Conservation (phyloP, 1,284 basidiomycete genomes). For the Trametes versicolor region DNA sequence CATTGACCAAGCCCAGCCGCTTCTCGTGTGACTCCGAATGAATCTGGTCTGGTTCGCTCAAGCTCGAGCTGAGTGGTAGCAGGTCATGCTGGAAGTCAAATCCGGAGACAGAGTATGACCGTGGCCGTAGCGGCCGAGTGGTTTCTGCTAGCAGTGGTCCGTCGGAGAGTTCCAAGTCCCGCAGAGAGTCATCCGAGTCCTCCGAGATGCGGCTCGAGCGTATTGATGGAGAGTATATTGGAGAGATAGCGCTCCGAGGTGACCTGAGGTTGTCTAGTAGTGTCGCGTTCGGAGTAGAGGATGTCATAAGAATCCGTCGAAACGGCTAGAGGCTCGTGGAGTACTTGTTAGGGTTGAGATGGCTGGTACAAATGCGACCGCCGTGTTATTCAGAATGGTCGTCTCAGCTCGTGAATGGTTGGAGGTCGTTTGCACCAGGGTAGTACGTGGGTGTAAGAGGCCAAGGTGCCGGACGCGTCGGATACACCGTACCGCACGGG, state of each 20-base stretch:
- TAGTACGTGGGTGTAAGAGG: not conserved
- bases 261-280: slow-evolving; percentile 43
- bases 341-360: slow-evolving; percentile 3
- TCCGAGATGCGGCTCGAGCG: slow-evolving; percentile 60
- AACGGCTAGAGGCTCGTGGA: not conserved
- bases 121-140: slow-evolving; percentile 48
- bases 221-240: slow-evolving; percentile 50
- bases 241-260: slow-evolving; percentile 44
- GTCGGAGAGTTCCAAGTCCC: slow-evolving; percentile 80
- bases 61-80: slow-evolving; percentile 78
- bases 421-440: not conserved
- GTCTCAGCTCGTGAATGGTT: not conserved
- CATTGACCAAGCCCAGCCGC: slow-evolving; percentile 80
- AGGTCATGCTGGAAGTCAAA: slow-evolving; percentile 84
- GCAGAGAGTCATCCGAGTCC: slow-evolving; percentile 78
- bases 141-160: slow-evolving; percentile 56
- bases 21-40: slow-evolving; percentile 66
- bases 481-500: not conserved
- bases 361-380: not conserved
- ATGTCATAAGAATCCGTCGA: slow-evolving; percentile 37
- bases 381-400: not conserved
- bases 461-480: not conserved
- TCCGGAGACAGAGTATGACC: slow-evolving; percentile 78
- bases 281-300: slow-evolving; percentile 48
- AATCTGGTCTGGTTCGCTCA: slow-evolving; percentile 69